Evolutionary conservation across 1,284 basidiomycete genomes (phyloP).

Genomic region (Phellinidium pouzarii): DNA sequence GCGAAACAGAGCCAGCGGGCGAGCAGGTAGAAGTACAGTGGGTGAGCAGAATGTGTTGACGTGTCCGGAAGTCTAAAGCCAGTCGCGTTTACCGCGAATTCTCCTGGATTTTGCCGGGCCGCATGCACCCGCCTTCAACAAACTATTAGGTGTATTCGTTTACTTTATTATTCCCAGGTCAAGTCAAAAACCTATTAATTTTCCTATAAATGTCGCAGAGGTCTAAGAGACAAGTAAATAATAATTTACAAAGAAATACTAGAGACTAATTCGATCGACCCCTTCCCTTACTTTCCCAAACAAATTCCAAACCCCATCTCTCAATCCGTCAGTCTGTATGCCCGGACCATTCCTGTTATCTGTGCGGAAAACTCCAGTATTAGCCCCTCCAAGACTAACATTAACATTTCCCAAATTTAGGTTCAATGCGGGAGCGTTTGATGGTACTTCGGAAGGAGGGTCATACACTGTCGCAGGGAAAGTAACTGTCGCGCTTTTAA

Average conservation of each 20-base stretch:
- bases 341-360: conserved; percentile 60
- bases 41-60: not conserved
- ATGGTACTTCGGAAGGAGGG: conserved; percentile 60
- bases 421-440: conserved; percentile 69
- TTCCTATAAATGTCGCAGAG: no score
- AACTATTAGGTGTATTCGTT: no score
- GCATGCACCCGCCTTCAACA: not conserved
- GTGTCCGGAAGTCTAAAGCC: not conserved
- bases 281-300: conserved; percentile 85
- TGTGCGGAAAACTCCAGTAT: conserved; percentile 77
- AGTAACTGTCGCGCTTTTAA: conserved; percentile 51
- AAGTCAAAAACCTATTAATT: no score
- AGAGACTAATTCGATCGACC: conserved; percentile 63
- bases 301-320: conserved; percentile 80
- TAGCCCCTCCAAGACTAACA: conserved; percentile 82
- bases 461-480: conserved; percentile 65
- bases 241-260: conserved; percentile 7
- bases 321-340: conserved; percentile 75
- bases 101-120: not conserved
- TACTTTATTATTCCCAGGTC: no score
- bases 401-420: conserved; percentile 88
- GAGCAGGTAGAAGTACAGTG: not conserved
- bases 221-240: not conserved
- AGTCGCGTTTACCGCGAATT: no score
- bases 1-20: conserved; percentile 20